These are phyloP conservation scores for Coniophora puteana DNA, from an alignment of 1,284 basidiomycete species.

Conservation along the genomic window DNA sequence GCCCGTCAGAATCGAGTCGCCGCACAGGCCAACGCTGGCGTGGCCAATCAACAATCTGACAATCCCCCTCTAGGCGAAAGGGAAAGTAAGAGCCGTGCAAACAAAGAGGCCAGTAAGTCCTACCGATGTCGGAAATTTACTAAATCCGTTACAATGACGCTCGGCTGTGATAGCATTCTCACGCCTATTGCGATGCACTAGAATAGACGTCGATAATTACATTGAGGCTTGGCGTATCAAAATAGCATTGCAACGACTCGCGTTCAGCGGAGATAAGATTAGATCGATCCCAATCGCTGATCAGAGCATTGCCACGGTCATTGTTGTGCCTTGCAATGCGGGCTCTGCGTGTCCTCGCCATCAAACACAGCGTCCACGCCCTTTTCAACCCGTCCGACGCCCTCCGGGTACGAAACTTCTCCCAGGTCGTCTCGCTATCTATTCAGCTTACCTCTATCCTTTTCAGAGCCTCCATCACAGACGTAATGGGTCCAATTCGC, in stretches of 20 bases:
- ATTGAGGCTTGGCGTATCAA: neutral
- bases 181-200: neutral
- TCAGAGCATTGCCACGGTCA: neutral
- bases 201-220: neutral
- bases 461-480: no score
- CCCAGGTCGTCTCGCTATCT: no score
- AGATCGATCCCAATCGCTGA: neutral
- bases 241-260: no score
- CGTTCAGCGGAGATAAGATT: neutral
- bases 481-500: no score
- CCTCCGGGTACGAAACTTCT: no score
- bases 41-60: no score
- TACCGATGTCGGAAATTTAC: slow-evolving; percentile 1
- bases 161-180: neutral
- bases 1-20: no score
- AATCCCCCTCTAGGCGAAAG: no score
- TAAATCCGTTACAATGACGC: neutral
- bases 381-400: no score
- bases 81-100: slow-evolving; percentile 1
- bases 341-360: neutral
- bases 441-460: no score
- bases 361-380: neutral
- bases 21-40: no score
- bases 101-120: slow-evolving; percentile 1
- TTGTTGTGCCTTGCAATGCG: neutral